Percentiles rank a stretch among this genome's conserved stretches.
Conservation (phyloP, 2,329 filamentous ascomycete species). For the Mycosphaerella sp. region DNA sequence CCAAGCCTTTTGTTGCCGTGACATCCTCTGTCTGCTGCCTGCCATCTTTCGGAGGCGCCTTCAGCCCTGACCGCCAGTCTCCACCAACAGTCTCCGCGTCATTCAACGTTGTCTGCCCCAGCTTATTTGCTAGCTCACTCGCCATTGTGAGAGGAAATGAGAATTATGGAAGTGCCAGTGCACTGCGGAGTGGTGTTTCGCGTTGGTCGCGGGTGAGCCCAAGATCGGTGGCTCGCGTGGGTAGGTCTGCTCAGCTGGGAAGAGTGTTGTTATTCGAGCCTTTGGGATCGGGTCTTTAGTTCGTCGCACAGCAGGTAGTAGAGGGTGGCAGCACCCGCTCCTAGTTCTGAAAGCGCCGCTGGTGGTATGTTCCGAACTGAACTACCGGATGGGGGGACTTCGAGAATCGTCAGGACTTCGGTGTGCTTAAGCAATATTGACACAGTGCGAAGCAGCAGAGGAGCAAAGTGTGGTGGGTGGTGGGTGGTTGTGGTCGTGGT, state of each 20-base stretch:
- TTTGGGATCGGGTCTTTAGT: not conserved
- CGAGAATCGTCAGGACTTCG: not conserved
- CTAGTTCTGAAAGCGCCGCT: not conserved
- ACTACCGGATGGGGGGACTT: not conserved
- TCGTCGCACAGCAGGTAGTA: not conserved
- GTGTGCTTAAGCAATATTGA: not conserved
- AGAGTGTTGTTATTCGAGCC: not conserved
- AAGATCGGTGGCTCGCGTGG: not conserved
- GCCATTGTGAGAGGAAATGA: conserved; percentile 36
- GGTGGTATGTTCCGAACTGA: not conserved
- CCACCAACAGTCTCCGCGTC: conserved; percentile 46
- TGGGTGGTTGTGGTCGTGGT: not conserved
- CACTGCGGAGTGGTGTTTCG: not conserved
- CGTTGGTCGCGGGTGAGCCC: not conserved
- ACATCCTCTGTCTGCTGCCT: conserved; percentile 93
- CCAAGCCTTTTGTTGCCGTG: conserved; percentile 91
- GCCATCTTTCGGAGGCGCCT: conserved; percentile 65
- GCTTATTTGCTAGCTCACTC: conserved; percentile 49
- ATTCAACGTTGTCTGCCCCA: conserved; percentile 50
- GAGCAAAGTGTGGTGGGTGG: not conserved
- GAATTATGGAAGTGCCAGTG: conserved; percentile 3
- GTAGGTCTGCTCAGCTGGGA: not conserved
- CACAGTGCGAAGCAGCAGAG: not conserved
- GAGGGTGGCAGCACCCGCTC: too few relatives aligned
- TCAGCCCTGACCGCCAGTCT: conserved; percentile 69